phyloP scores from a whole-genome alignment of 2,329 filamentous ascomycete genomes.

The Hypoxylon sp. region DNA sequence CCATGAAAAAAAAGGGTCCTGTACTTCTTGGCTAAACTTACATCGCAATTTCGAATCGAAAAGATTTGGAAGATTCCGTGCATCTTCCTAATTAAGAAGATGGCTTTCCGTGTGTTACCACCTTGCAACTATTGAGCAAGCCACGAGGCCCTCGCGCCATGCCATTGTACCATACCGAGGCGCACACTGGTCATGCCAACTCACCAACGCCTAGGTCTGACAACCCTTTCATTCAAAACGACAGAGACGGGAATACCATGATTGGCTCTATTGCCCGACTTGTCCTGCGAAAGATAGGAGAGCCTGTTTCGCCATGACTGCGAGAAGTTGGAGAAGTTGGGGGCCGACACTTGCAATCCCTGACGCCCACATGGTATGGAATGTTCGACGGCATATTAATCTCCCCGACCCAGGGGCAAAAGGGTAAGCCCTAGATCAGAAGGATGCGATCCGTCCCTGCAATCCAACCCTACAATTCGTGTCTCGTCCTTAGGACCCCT shows the following conservation, averaged over 20 bases:
- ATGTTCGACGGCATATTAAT: conserved; percentile 48
- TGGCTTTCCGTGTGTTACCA: conserved; percentile 22
- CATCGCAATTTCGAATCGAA: conserved; percentile 7
- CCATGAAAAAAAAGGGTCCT: conserved; percentile 39
- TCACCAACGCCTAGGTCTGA: conserved; percentile 18
- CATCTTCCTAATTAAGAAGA: conserved; percentile 25
- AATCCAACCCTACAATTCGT: conserved; percentile 37
- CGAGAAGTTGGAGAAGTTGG: conserved; percentile 41
- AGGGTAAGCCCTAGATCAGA: conserved; percentile 50
- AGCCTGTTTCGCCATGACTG: conserved; percentile 37
- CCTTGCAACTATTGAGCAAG: conserved; percentile 10
- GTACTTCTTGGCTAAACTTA: conserved; percentile 37
- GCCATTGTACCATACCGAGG: conserved; percentile 12
- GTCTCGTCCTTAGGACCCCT: conserved; percentile 20
- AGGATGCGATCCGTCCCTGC: conserved; percentile 43
- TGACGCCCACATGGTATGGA: conserved; percentile 39
- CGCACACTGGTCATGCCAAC: conserved; percentile 23
- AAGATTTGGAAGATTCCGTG: conserved; percentile 23
- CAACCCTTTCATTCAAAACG: conserved; percentile 34
- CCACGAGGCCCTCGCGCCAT: conserved; percentile 2
- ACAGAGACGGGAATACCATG: conserved; percentile 12
- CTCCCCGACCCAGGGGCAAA: conserved; percentile 46
- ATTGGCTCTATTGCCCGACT: conserved; percentile 29
- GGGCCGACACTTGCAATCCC: conserved; percentile 41
- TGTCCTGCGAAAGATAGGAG: conserved; percentile 45